Evolutionary conservation across 2,329 filamentous ascomycete genomes (phyloP), one percentile per base, ranked within the genome.

Genomic region (Exophiala sp.): DNA sequence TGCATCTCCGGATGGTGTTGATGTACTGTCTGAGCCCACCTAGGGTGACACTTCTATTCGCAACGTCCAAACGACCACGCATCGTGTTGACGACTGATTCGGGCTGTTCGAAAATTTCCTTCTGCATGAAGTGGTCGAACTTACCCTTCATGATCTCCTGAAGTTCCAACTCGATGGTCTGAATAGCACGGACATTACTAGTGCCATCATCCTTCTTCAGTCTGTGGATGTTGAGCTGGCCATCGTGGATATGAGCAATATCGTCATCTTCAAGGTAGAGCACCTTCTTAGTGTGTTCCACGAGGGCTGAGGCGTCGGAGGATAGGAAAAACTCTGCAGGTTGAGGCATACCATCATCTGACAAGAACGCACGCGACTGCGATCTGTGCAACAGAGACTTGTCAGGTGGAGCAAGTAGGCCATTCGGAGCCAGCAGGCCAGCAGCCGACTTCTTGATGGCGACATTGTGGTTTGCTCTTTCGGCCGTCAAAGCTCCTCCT

Each of bases 81-180:
- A 99, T 99, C 64, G 94, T 96, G 83, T 99, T 99, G 79, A 99
- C 86, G 58, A 99, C 90, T 11, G 94, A 99, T 78, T 99, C 94
- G 69, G 94, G 94, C 80, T 99, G 94, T 82, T 99, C 94, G 74
- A 99, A 99, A 69, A 99, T 99, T 75, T 99, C 94, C 85, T 99
- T 99, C 75, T 99, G 94, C 94, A 99, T 99, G 82, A 96, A 99
- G 79, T 99, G 94, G 74, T 99, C 94, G 76, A 97, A 99, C 72
- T 94, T 95, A 75, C 94, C 94, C 87, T 99, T 99, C 94, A 99
- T 99, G 76, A 99, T 99, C 80, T 99, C 91, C 80, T 99, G 94
- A 62, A 99, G 87, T 81, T 99, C 91, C 47, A 99, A 88, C 81
- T 99, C 94, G 52, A 99, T 84, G 52, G 94, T 99, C 82, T 99